These are phyloP conservation scores for Gossypium lobatum DNA, from an alignment of 441 rosid species.

Conservation along the genomic window DNA sequence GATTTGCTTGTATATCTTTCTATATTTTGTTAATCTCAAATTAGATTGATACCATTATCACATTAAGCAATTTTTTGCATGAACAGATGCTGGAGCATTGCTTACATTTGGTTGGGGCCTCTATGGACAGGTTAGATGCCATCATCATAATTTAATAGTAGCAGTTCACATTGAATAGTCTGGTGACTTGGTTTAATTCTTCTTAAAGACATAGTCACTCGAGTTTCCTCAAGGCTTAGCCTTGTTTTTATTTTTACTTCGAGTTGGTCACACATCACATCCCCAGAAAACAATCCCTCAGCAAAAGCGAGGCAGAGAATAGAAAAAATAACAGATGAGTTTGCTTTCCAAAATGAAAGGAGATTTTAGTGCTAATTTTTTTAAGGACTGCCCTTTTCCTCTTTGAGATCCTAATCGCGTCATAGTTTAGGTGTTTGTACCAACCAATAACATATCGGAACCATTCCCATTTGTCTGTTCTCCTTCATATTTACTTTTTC, in stretches of 20 bases:
- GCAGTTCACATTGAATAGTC: not conserved
- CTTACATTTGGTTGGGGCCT: constrained; percentile 99
- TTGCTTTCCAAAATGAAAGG: not conserved
- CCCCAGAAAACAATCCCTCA: not conserved
- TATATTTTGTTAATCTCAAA: not conserved
- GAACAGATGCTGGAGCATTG: constrained; percentile 90
- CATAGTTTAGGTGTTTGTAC: not conserved
- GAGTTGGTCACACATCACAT: not conserved
- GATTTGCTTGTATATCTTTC: not conserved
- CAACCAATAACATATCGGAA: not conserved
- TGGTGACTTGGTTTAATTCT: not conserved
- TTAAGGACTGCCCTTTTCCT: not conserved
- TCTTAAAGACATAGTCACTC: not conserved
- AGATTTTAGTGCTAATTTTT: not conserved
- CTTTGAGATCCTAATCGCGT: not conserved
- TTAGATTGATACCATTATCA: not conserved
- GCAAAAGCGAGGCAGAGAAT: not conserved
- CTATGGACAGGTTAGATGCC: constrained; percentile 80
- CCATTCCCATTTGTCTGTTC: not conserved
- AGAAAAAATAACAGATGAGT: not conserved
- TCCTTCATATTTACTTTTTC: not conserved
- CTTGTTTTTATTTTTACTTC: not conserved
- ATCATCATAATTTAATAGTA: not conserved
- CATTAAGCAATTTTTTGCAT: constrained; percentile 19
- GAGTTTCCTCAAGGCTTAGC: not conserved